Evolutionary conservation across 1,284 basidiomycete genomes (phyloP), one percentile per base, ranked within the genome.

Genomic region (Rhodotorula sp.): DNA sequence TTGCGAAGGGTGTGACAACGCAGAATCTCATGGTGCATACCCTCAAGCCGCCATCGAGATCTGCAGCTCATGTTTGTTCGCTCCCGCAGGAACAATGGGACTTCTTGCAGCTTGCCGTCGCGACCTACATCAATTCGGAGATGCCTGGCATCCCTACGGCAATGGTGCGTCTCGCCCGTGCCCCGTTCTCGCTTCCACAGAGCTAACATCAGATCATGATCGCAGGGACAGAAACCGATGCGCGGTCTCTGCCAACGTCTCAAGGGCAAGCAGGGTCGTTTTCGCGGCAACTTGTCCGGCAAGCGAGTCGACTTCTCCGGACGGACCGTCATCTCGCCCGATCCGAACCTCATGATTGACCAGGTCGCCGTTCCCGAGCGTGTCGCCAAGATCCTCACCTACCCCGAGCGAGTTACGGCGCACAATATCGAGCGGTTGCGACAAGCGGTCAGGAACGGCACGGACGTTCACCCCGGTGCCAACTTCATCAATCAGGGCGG

Each of bases 281-380:
- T 99, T 83, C 87, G 96, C 80, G 96, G 96, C 39, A 99, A 99
- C 80, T 84, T 99, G 27, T 98, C 94, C 0, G 96, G 96, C 72
- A 99, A 99, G 81, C 92, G 96, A 81, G 96, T 99, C 76, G 96
- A 99, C 81, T 99, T 99, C 79, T 98, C 94, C 1, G 96, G 90
- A 24, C 90, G 96, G 77, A 99, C 96, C 9, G 96, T 99, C 81
- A 99, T 99, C 78, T 95, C 93, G 4, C 96, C 96, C 0, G 96
- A 99, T 80, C 96, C 96, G 17, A 99, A 99, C 80, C 83, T 99
- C 71, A 89, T 92, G 62, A 98, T 99, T 78, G 95, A 99, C 80
- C 94, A 97, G 82, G 93, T 97, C 24, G 96, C 96, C 27, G 92
- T 99, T 1, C 96, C 96, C 0, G 92, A 97, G 80, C 88, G 94